Percentiles rank a stretch among this genome's conserved stretches.
Conservation (phyloP, 2,329 filamentous ascomycete species). For the Exutisphaerella laricina region DNA sequence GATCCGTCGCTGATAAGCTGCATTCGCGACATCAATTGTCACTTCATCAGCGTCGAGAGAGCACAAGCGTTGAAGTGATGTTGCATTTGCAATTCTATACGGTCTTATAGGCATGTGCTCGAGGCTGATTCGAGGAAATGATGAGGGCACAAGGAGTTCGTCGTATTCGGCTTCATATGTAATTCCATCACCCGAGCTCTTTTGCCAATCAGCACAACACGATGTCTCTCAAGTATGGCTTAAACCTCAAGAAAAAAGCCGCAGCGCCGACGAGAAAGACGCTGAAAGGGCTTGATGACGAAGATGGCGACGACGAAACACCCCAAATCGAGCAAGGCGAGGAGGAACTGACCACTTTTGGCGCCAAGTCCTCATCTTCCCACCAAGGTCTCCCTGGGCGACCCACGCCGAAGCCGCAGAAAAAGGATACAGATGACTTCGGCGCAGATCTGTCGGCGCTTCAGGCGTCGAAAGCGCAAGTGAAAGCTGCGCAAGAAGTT, state of each 20-base stretch:
- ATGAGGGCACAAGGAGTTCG: too few relatives aligned
- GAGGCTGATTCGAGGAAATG: too few relatives aligned
- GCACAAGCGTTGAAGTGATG: too few relatives aligned
- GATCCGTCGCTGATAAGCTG: too few relatives aligned
- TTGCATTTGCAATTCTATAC: too few relatives aligned
- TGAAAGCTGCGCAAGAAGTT: slow-evolving; percentile 58
- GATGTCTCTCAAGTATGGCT: slow-evolving; percentile 35
- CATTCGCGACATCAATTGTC: too few relatives aligned
- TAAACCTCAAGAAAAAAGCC: slow-evolving; percentile 32
- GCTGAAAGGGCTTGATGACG: slow-evolving; percentile 24
- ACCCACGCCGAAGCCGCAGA: slow-evolving; percentile 35
- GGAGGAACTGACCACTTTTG: slow-evolving; percentile 54
- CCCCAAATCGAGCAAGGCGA: slow-evolving; percentile 26
- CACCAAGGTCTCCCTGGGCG: slow-evolving; percentile 27
- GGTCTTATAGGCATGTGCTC: too few relatives aligned
- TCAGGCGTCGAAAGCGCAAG: slow-evolving; percentile 54
- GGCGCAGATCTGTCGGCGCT: slow-evolving; percentile 56
- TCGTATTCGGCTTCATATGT: too few relatives aligned
- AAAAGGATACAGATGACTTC: slow-evolving; percentile 39
- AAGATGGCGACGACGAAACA: slow-evolving; percentile 26
- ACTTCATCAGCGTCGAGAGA: too few relatives aligned
- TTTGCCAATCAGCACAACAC: slow-evolving; percentile 11
- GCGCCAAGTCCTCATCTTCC: slow-evolving; percentile 38
- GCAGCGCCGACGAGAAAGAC: slow-evolving; percentile 15
- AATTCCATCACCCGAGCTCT: too few relatives aligned